Evolutionary conservation across 2,329 filamentous ascomycete genomes (phyloP).

Genomic region (Exophiala phaeomuriformis): DNA sequence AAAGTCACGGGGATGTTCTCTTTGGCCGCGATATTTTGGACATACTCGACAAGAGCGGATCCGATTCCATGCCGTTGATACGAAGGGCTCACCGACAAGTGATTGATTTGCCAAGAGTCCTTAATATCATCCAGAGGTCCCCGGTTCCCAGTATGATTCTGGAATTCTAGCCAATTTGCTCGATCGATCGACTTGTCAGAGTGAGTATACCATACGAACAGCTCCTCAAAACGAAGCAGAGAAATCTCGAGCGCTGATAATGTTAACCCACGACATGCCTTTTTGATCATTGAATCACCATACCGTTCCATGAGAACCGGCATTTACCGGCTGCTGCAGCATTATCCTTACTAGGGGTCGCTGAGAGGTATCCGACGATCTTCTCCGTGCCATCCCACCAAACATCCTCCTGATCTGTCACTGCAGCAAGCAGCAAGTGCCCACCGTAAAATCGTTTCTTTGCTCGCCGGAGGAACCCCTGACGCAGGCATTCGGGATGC

Average conservation of each 20-base stretch:
- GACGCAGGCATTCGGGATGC: conserved; percentile 20
- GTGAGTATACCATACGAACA: conserved; percentile 14
- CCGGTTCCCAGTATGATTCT: conserved; percentile 2
- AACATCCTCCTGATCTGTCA: conserved; percentile 17
- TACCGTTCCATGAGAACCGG: conserved; percentile 15
- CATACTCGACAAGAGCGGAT: conserved; percentile 27
- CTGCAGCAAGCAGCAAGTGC: conserved; percentile 17
- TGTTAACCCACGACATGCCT: background rate
- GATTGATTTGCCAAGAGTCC: conserved; percentile 24
- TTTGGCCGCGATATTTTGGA: conserved; percentile 23
- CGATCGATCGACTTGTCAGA: conserved; percentile 11
- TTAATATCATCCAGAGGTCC: conserved; percentile 18
- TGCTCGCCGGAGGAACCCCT: conserved; percentile 15
- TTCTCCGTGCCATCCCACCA: conserved; percentile 17
- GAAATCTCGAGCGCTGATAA: conserved; percentile 16
- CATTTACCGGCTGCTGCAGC: background rate
- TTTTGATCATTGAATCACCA: background rate
- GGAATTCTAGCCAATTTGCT: conserved; percentile 6
- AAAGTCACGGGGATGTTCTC: conserved; percentile 27
- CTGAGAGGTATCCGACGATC: conserved; percentile 23
- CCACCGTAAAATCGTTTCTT: conserved; percentile 21
- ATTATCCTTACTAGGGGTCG: conserved; percentile 1
- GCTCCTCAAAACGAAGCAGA: conserved; percentile 13
- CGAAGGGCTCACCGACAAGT: conserved; percentile 25
- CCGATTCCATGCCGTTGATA: conserved; percentile 30